Conservation (phyloP, 441 rosid species). For the Erodium texanum region DNA sequence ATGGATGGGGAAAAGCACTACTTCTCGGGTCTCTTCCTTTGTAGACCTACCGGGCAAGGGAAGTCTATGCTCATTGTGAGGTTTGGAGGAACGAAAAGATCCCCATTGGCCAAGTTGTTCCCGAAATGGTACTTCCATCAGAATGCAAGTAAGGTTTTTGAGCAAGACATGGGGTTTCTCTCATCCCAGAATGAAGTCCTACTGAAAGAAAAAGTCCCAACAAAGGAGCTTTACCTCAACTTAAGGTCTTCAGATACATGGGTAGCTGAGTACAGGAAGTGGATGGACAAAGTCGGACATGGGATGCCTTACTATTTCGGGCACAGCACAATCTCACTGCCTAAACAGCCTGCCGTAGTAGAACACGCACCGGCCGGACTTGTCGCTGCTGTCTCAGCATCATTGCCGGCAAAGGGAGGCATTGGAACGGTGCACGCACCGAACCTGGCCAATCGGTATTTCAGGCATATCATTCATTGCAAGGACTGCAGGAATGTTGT, state of each 20-base stretch:
- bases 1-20: conserved; percentile 61
- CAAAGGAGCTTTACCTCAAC: conserved; percentile 64
- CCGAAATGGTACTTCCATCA: conserved; percentile 86
- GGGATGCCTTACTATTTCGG: conserved; percentile 99
- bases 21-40: conserved; percentile 71
- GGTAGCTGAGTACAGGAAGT: conserved; percentile 86
- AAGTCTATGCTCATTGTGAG: conserved; percentile 87
- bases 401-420: conserved; percentile 79
- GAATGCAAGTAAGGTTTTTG: conserved; percentile 74
- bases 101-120: conserved; percentile 38
- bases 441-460: conserved; percentile 60
- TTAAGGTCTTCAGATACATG: conserved; percentile 76
- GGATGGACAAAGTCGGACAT: conserved; percentile 95
- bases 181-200: conserved; percentile 84
- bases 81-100: conserved; percentile 63
- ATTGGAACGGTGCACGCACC: conserved; percentile 65
- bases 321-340: conserved; percentile 62
- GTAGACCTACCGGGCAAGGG: conserved; percentile 93
- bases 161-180: conserved; percentile 91
- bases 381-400: conserved; percentile 59
- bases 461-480: conserved; percentile 80
- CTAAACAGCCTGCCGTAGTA: conserved; percentile 59
- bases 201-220: conserved; percentile 69
- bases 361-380: conserved; percentile 90
- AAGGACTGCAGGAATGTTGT: conserved; percentile 54